phyloP scores from a whole-genome alignment of 2,329 filamentous ascomycete species.

The Remersonia thermophila region DNA sequence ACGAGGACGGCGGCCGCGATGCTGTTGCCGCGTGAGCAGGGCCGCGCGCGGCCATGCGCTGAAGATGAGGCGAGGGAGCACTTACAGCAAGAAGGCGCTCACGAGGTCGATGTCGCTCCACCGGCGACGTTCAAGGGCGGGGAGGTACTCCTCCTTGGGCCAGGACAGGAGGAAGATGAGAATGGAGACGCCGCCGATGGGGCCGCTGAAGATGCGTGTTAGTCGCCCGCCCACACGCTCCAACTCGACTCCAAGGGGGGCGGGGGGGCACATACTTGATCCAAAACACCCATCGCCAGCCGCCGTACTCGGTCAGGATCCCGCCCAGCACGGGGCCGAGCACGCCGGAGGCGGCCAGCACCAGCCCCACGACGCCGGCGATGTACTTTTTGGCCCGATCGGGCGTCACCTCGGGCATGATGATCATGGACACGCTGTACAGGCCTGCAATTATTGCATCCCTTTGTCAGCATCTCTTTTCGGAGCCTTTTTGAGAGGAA shows the following conservation, averaged over 20 bases:
- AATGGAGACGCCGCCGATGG: constrained; percentile 35
- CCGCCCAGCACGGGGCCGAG: constrained; percentile 41
- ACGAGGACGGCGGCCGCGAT: constrained; percentile 41
- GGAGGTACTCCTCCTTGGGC: constrained; percentile 33
- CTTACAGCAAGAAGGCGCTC: constrained; percentile 37
- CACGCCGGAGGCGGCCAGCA: constrained; percentile 36
- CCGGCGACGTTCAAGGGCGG: constrained; percentile 25
- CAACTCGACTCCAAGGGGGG: no score
- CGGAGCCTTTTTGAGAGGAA: no score
- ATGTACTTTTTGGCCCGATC: constrained; percentile 29
- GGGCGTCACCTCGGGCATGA: constrained; percentile 39
- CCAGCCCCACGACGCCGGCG: constrained; percentile 34
- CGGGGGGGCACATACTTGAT: no score
- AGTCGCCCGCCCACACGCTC: constrained; percentile 11
- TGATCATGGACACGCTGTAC: constrained; percentile 45
- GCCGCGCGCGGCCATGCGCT: background rate
- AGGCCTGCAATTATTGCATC: constrained; percentile 31
- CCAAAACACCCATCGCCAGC: constrained; percentile 47
- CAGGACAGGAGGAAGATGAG: constrained; percentile 36
- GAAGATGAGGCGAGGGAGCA: background rate
- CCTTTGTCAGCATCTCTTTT: no score
- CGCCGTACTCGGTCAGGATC: constrained; percentile 34
- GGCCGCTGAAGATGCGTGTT: constrained; percentile 28
- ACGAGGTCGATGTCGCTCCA: constrained; percentile 42
- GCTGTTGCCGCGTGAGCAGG: constrained; percentile 3